Base-by-base conservation (phyloP, 192 early-diverging fungal genomes). In the Coemansia sp. region DNA sequence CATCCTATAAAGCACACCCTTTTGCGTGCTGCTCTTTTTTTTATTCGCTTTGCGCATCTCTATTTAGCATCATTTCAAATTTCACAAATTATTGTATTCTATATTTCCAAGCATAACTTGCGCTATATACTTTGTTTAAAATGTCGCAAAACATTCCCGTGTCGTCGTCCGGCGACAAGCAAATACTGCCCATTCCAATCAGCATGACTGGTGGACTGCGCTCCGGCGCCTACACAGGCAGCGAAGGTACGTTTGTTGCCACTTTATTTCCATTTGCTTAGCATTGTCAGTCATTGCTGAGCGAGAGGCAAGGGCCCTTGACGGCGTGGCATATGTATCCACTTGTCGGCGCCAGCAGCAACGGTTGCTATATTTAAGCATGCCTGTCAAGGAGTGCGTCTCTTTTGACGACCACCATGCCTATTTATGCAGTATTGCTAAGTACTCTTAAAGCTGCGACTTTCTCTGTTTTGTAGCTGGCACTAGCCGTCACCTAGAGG, bases 111-210 rank as follows among this genome's bases (percentile, higher is more conserved):
- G 40, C 36, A 44, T 44, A 63, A 36, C 41, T 17, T 55, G 64
- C 13, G 32, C 27, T 60, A 34, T 31, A 29, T 68, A 3, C 10
- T 42, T 15, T 31, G 6, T 17, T 5, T n/a, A 66, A 42, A 71
- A 81, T 72, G 75, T 69, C 70, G 32, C 53, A 62, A 36, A 62
- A n/a, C 36, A 68, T 39, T 59, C 11, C 55, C n/a, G 55, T 8
- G 13, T 6, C 55, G 55, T 22, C 15, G 55, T 17, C 29, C 15
- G 31, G 55, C 29, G 50, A 50, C 29, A 38, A 51, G 8, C 70
- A 65, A 53, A 59, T 13, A 42, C 58, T 29, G 34, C 78, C 73
- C 13, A 74, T 81, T 71, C 61, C 73, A 42, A 69, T 74, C 24
- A 44, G 40, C 6, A 34, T 58, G 29, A 9, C 55, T 8, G 17